These are phyloP conservation scores for Venturia carpophila DNA, from an alignment of 2,329 filamentous ascomycete genomes.

Conservation along the genomic window DNA sequence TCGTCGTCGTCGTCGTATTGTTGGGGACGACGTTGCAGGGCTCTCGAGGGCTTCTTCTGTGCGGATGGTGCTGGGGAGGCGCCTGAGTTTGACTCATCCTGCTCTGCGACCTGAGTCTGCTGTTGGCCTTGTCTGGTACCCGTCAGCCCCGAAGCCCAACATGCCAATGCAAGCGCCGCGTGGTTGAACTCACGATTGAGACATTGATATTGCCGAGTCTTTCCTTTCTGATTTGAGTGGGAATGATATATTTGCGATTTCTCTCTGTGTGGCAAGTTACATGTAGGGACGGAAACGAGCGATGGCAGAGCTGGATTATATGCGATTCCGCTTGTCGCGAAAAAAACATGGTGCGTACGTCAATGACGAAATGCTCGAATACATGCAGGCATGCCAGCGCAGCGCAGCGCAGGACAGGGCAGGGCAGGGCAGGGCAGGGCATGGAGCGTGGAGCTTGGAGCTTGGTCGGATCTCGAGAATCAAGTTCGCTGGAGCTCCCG, in stretches of 20 bases:
- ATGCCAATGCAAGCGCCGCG: conserved; percentile 13
- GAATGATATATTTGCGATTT: background rate
- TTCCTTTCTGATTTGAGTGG: conserved; percentile 15
- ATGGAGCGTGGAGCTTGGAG: too few relatives aligned
- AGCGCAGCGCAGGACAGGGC: background rate
- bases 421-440: too few relatives aligned
- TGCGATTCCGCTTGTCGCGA: background rate
- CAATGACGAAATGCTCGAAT: background rate
- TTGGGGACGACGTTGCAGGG: conserved; percentile 19
- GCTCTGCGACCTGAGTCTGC: conserved; percentile 3
- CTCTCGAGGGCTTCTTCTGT: conserved; percentile 22
- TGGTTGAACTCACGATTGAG: conserved; percentile 21
- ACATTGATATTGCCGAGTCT: conserved; percentile 22
- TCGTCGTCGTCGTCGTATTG: conserved; percentile 26
- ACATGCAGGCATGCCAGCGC: conserved; percentile 3
- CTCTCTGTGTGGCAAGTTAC: background rate
- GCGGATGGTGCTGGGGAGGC: conserved; percentile 17
- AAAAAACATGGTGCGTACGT: background rate
- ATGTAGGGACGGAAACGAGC: background rate
- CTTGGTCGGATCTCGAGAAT: conserved; percentile 10
- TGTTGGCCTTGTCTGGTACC: conserved; percentile 4
- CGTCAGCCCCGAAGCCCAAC: background rate
- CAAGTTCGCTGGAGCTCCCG: conserved; percentile 4
- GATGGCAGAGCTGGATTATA: background rate
- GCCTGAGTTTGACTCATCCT: background rate